phyloP scores from a whole-genome alignment of 768 basidiomycete genomes.

The Lanmaoa pseudosensibilis region DNA sequence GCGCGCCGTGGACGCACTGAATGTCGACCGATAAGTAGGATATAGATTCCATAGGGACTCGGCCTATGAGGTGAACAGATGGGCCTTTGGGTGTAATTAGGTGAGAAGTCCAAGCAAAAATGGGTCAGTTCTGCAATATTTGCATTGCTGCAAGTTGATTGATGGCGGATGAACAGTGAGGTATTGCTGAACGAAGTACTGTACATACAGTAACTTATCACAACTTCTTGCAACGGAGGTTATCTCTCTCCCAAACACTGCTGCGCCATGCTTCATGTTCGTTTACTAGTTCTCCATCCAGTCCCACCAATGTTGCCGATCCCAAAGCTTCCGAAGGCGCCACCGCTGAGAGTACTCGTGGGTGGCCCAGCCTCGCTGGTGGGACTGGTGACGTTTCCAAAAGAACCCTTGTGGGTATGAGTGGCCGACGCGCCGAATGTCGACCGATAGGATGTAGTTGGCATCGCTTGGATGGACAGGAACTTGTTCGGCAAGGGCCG shows the following conservation, averaged over 20 bases:
- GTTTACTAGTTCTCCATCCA: constrained; percentile 17
- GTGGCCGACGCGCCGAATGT: constrained; percentile 49
- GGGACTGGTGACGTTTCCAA: constrained; percentile 21
- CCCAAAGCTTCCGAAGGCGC: constrained; percentile 40
- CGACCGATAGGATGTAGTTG: constrained; percentile 63
- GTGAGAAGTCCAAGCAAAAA: neutral
- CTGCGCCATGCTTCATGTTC: neutral
- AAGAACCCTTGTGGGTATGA: constrained; percentile 24
- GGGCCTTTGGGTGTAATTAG: no score
- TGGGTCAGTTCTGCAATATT: neutral
- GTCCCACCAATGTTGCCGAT: constrained; percentile 21
- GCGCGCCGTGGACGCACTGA: no score
- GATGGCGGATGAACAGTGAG: constrained; percentile 8
- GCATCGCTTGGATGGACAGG: constrained; percentile 72
- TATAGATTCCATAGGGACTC: no score
- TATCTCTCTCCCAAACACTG: neutral
- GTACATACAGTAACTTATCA: constrained; percentile 7
- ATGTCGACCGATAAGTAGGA: no score
- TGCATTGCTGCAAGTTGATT: neutral
- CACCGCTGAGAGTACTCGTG: constrained; percentile 32
- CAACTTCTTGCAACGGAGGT: constrained; percentile 3
- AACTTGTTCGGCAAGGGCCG: constrained; percentile 81
- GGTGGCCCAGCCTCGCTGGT: constrained; percentile 24
- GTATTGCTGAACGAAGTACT: constrained; percentile 11
- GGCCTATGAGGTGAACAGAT: no score